Evolutionary conservation across 2,329 filamentous ascomycete genomes (phyloP), one percentile per base, ranked within the genome.

Genomic region (Pseudogymnoascus sp.): DNA sequence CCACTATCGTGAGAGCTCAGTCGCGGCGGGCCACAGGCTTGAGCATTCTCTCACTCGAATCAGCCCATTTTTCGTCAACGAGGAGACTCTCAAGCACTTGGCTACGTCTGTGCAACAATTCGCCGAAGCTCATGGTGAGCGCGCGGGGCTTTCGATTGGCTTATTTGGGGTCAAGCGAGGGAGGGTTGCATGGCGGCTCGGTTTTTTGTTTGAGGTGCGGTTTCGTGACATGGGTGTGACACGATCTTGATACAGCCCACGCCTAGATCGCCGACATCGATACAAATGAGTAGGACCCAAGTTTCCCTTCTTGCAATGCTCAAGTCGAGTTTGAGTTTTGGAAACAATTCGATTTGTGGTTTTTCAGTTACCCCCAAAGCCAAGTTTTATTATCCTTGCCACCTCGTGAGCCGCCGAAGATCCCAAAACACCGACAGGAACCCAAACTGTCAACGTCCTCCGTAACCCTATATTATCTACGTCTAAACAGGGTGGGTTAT

Each of bases 201-300:
- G 26, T 10, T n/a, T 12, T 31, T 22, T 56, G 50, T 56, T 56
- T 35, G 50, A 56, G 50, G 50, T 31, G 28, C n/a, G 28, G 50
- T 56, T 56, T 56, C 50, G 50, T 33, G 28, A 56, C 50, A 56
- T 56, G 50, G 50, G 50, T 56, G 50, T 56, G 50, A 56, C 16
- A 56, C 50, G 28, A 56, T 56, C 28, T 33, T 56, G 50, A 56
- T 33, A 56, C 50, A 56, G 28, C 1, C 50, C 22, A 33, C 50
- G n/a, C 28, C 50, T 10, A 33, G n/a, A 22, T 14, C 50, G n/a
- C n/a, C 50, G 10, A 33, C 28, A 33, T 56, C 50, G 4, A 22
- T 28, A 56, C 50, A 56, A 33, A 33, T 56, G 5, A 56, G 14
- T 31, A 33, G 50, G 50, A 19, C 28, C 28, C n/a, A 56, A 1